phyloP scores from a whole-genome alignment of 805 yeast species.

The Grigorovia humatica region DNA sequence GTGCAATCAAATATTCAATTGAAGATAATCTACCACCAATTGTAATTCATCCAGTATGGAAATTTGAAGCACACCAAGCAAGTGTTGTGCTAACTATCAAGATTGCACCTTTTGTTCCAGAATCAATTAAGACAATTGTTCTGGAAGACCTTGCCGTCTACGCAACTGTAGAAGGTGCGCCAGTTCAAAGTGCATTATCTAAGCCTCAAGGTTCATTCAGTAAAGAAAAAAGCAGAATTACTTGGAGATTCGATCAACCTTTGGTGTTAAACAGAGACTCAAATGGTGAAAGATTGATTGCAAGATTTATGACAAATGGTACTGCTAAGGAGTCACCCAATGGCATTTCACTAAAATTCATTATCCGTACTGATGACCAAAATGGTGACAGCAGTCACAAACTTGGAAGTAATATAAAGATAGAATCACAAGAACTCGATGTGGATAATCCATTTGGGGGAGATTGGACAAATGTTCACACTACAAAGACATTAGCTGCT shows the following conservation, averaged over 20 bases:
- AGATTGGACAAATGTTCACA: conserved; percentile 27
- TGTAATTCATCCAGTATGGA: conserved; percentile 75
- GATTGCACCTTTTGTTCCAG: conserved; percentile 28
- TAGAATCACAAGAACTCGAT: conserved; percentile 29
- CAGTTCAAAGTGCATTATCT: conserved; percentile 65
- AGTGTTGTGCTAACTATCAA: conserved; percentile 65
- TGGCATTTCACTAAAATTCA: conserved; percentile 64
- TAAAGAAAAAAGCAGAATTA: conserved; percentile 73
- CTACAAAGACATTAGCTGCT: conserved; percentile 29
- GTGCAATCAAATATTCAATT: conserved; percentile 69
- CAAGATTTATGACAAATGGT: conserved; percentile 73
- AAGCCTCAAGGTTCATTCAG: conserved; percentile 90
- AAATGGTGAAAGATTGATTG: conserved; percentile 62
- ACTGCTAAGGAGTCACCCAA: conserved; percentile 59
- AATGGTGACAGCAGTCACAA: conserved; percentile 27
- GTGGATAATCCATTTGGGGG: conserved; percentile 33
- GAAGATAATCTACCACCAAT: conserved; percentile 52
- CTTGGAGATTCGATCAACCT: conserved; percentile 60
- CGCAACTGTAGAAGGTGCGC: conserved; percentile 54
- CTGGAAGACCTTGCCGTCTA: conserved; percentile 33
- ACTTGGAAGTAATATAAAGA: conserved; percentile 34
- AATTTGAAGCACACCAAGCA: conserved; percentile 74
- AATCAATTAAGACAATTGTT: conserved; percentile 24
- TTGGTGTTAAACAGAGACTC: conserved; percentile 28
- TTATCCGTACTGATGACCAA: conserved; percentile 25